These are phyloP conservation scores for Phytophthora cactorum DNA, from an alignment of 352 stramenopile genomes.

Conservation along the genomic window DNA sequence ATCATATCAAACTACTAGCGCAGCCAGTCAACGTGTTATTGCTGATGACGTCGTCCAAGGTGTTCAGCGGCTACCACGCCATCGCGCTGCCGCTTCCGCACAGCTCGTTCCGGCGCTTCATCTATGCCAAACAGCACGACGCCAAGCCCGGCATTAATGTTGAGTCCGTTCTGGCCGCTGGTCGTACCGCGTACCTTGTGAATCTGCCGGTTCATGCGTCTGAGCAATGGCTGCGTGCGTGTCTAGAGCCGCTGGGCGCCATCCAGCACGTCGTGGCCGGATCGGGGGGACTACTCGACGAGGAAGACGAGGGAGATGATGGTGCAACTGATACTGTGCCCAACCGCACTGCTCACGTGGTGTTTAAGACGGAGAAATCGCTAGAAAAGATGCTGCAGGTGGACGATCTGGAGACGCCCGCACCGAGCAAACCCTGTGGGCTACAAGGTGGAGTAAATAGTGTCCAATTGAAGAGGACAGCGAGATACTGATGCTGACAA, in stretches of 20 bases:
- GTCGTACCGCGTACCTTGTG: slow-evolving; percentile 79
- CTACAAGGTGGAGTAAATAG: slow-evolving; percentile 41
- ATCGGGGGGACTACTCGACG: slow-evolving; percentile 10
- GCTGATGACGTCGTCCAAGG: slow-evolving; percentile 6
- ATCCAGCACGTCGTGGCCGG: slow-evolving; percentile 66
- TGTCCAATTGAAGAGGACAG: not conserved
- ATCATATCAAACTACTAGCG: not conserved
- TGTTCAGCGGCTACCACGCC: slow-evolving; percentile 71
- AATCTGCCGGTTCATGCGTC: slow-evolving; percentile 62
- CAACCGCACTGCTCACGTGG: slow-evolving; percentile 63
- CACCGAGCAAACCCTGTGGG: slow-evolving; percentile 29
- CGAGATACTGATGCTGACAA: not conserved
- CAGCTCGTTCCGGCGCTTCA: slow-evolving; percentile 69
- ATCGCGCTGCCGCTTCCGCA: slow-evolving; percentile 71
- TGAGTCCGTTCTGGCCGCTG: slow-evolving; percentile 58
- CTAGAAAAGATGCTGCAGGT: slow-evolving; percentile 61
- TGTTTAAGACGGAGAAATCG: slow-evolving; percentile 76
- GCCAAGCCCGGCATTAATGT: slow-evolving; percentile 15
- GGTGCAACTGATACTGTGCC: slow-evolving; percentile 23
- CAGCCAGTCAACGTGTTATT: slow-evolving; percentile 1
- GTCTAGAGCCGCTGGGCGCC: slow-evolving; percentile 54
- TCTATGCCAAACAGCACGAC: slow-evolving; percentile 81
- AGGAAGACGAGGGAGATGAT: slow-evolving; percentile 20
- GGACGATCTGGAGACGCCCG: slow-evolving; percentile 42
- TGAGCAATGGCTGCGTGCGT: slow-evolving; percentile 61